These are phyloP conservation scores for Agaricus blazei DNA, from an alignment of 768 basidiomycete species.

Conservation along the genomic window DNA sequence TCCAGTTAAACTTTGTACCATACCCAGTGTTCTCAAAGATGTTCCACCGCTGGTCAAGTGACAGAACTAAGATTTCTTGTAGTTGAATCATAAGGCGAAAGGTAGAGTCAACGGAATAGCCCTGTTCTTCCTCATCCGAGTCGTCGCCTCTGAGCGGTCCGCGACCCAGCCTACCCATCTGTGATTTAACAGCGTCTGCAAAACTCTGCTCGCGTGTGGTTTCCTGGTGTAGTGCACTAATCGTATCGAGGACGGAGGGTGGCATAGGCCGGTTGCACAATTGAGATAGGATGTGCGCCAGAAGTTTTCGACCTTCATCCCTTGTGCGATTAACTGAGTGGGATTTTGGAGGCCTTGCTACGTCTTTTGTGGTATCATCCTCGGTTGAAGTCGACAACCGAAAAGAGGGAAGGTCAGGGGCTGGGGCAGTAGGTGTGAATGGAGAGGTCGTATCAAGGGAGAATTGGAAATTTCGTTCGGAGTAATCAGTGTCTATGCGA, in stretches of 20 bases:
- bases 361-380: neutral
- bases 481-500: conserved; percentile 9
- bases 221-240: conserved; percentile 38
- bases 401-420: conserved; percentile 8
- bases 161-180: conserved; percentile 8
- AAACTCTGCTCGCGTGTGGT: conserved; percentile 39
- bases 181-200: conserved; percentile 22
- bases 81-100: conserved; percentile 61
- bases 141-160: conserved; percentile 30
- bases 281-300: conserved; percentile 59
- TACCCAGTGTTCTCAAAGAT: conserved; percentile 51
- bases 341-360: neutral
- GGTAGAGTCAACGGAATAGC: conserved; percentile 62
- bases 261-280: conserved; percentile 54
- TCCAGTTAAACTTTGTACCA: conserved; percentile 14
- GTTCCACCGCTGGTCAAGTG: conserved; percentile 53
- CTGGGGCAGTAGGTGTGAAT: conserved; percentile 5
- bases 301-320: conserved; percentile 64
- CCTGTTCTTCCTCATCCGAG: conserved; percentile 41
- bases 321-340: conserved; percentile 22
- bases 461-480: neutral
- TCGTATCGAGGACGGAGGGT: conserved; percentile 43
- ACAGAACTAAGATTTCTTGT: conserved; percentile 53
- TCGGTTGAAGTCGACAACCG: conserved; percentile 11
- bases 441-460: conserved; percentile 7